These are phyloP conservation scores for Metschnikowia matae DNA, from an alignment of 805 yeast species.

Conservation along the genomic window DNA sequence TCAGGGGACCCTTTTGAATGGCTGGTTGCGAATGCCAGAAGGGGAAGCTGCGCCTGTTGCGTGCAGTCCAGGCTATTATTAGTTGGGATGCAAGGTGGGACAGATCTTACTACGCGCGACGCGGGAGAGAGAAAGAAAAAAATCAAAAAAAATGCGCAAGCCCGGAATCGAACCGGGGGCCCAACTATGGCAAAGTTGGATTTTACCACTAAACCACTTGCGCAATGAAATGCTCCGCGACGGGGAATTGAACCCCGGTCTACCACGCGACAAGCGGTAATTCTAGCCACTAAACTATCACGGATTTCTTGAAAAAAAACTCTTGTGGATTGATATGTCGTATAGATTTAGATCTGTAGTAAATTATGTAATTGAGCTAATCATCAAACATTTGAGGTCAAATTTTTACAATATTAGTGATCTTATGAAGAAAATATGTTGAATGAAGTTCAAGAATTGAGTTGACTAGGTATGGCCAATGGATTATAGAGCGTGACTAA, in stretches of 20 bases:
- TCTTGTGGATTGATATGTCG: background rate
- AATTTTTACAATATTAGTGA: too few species aligned
- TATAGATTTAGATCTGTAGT: background rate
- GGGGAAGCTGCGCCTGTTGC: background rate
- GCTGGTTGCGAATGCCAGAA: slow-evolving; percentile 5
- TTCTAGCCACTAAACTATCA: slow-evolving; percentile 19
- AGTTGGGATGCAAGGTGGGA: background rate
- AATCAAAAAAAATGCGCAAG: slow-evolving; percentile 15
- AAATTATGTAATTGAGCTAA: too few species aligned
- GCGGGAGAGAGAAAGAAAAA: background rate
- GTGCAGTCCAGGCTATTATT: background rate
- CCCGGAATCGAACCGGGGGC: slow-evolving; percentile 23
- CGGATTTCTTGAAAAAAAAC: slow-evolving; percentile 7
- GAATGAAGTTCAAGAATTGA: too few species aligned
- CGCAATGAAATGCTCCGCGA: slow-evolving; percentile 16
- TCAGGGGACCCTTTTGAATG: background rate
- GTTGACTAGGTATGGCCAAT: too few species aligned
- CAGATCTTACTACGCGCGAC: too few species aligned
- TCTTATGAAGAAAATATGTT: too few species aligned
- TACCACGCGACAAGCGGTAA: slow-evolving; percentile 19
- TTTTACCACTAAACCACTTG: slow-evolving; percentile 22
- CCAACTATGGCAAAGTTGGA: slow-evolving; percentile 22
- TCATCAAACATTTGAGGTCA: too few species aligned
- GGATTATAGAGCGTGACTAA: too few species aligned
- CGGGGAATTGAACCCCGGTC: slow-evolving; percentile 20